phyloP scores from a whole-genome alignment of 2,329 filamentous ascomycete genomes.

The Venturia effusa region DNA sequence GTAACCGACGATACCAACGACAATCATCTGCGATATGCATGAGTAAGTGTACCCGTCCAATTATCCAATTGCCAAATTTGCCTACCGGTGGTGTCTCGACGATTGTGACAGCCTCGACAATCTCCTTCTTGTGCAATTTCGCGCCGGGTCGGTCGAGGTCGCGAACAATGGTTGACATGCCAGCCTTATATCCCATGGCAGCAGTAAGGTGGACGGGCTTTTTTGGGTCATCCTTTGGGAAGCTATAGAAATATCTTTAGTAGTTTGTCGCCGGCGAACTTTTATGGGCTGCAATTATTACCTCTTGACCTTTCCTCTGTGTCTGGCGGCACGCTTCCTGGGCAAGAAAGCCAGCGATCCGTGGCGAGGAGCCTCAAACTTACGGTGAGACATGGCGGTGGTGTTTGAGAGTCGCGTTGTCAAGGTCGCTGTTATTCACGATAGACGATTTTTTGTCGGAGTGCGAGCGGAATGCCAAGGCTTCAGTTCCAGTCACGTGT shows the following conservation, averaged over 20 bases:
- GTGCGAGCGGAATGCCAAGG: no score
- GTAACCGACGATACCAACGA: constrained; percentile 99
- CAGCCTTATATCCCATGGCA: constrained; percentile 99
- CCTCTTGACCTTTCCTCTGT: constrained; percentile 98
- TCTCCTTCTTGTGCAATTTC: constrained; percentile 84
- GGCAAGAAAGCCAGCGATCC: constrained; percentile 54
- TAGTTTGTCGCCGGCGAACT: neutral
- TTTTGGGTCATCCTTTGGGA: constrained; percentile 99
- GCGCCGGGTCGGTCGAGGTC: constrained; percentile 98
- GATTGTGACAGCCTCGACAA: constrained; percentile 32
- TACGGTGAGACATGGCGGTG: constrained; percentile 45
- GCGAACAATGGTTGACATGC: constrained; percentile 99
- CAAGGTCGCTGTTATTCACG: neutral
- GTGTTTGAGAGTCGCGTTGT: constrained; percentile 19
- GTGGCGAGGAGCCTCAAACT: constrained; percentile 86
- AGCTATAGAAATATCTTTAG: constrained; percentile 42
- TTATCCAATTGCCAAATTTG: neutral
- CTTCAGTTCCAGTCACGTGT: no score
- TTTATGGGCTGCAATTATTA: constrained; percentile 42
- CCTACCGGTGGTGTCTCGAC: constrained; percentile 45
- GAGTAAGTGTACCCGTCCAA: constrained; percentile 49
- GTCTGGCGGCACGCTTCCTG: constrained; percentile 79
- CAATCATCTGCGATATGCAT: constrained; percentile 77
- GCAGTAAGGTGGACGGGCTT: constrained; percentile 98
- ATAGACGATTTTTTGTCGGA: no score